Evolutionary conservation across 2,329 filamentous ascomycete species (phyloP).

Genomic region (Cryphonectria japonica): DNA sequence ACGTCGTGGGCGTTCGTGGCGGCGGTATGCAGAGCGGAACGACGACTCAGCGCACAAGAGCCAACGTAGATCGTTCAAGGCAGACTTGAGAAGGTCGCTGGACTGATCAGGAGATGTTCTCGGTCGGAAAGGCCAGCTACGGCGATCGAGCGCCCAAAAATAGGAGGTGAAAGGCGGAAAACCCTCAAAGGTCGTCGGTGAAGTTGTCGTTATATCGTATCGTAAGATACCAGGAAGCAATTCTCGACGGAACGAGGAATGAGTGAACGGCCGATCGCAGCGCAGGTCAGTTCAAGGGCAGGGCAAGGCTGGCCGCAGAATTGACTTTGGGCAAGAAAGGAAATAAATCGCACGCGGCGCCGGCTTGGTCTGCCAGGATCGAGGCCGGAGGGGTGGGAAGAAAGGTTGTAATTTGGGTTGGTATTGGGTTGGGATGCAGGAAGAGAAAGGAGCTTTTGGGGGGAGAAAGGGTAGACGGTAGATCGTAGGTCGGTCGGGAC

Average conservation of each 20-base stretch:
- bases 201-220: conserved; percentile 7
- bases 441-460: conserved; percentile 14
- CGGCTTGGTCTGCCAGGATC: conserved; percentile 20
- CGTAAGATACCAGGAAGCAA: conserved; percentile 21
- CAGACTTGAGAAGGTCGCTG: conserved; percentile 15
- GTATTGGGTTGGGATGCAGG: conserved; percentile 7
- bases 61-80: conserved; percentile 15
- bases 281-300: background rate
- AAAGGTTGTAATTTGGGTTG: conserved; percentile 6
- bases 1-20: conserved; percentile 14
- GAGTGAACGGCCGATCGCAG: conserved; percentile 7
- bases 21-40: conserved; percentile 10
- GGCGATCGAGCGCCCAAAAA: conserved; percentile 5
- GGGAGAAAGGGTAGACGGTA: background rate
- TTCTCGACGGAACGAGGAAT: conserved; percentile 14
- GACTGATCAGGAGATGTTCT: conserved; percentile 21
- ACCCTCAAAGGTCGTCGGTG: background rate
- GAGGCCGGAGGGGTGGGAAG: conserved; percentile 10
- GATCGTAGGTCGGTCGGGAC: conserved; percentile 3
- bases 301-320: conserved; percentile 10
- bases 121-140: conserved; percentile 17
- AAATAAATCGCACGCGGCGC: conserved; percentile 16
- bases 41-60: background rate
- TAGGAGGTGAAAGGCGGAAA: conserved; percentile 3
- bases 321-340: conserved; percentile 7